Conservation (phyloP, 164 flowering plant species). For the Piper longum region DNA sequence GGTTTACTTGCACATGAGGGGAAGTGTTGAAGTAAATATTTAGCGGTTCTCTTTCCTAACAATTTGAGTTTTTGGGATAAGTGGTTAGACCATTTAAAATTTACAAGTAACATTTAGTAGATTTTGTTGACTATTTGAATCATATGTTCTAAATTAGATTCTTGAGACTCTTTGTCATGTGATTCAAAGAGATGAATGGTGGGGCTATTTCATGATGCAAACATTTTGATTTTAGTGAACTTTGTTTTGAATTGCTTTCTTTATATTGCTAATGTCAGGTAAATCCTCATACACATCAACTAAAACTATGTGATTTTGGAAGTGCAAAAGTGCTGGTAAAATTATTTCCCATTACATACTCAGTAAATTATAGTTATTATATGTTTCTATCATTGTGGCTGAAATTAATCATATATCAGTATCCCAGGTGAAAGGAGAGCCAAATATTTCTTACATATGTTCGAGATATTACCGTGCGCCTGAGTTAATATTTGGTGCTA, state of each 20-base stretch:
- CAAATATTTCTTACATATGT: conserved; percentile 92
- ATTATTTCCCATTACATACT: not conserved
- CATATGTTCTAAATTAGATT: not conserved
- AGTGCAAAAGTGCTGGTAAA: conserved; percentile 96
- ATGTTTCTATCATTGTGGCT: conserved; percentile 3
- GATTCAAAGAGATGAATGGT: not conserved
- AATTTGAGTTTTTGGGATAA: too few species aligned
- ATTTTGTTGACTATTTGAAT: not conserved
- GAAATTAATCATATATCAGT: conserved; percentile 5
- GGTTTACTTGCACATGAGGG: too few species aligned
- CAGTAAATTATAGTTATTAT: not conserved
- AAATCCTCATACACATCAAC: conserved; percentile 94
- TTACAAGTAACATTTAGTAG: too few species aligned
- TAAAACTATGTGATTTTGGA: conserved; percentile 93
- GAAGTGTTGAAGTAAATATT: too few species aligned
- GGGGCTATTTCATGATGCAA: not conserved
- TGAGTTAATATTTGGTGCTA: conserved; percentile 94
- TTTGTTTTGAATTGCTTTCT: not conserved
- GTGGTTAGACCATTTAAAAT: not conserved
- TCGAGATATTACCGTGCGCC: conserved; percentile 98
- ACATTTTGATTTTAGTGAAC: not conserved
- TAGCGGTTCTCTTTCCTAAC: not conserved
- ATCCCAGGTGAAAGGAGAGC: conserved; percentile 87
- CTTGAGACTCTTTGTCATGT: not conserved
- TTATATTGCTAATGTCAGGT: conserved; percentile 34